Evolutionary conservation across 2,329 filamentous ascomycete genomes (phyloP), one percentile per base, ranked within the genome.

Genomic region (Aspergillus pseudoterreus): DNA sequence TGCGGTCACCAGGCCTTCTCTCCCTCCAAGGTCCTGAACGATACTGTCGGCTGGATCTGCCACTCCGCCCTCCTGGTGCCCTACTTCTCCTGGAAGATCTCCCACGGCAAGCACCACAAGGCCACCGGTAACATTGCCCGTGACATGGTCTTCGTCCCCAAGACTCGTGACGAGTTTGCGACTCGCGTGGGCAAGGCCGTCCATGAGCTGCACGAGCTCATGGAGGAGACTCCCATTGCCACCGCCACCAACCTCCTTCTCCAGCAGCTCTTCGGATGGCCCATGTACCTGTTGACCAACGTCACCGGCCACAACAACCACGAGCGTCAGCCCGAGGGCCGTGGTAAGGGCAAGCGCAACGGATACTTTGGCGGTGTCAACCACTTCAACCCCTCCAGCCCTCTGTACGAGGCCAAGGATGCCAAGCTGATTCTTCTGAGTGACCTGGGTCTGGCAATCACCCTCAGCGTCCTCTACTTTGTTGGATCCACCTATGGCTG

Each of bases 61-160:
- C 92, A 97, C 78, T 96, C 92, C 35, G 74, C 84, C 42, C 84
- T 96, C 36, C 80, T 96, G 51, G 92, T 99, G 45, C 94, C 94
- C 19, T 99, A 97, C 79, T 99, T 96, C 79, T 95, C 90, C 70
- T 99, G 94, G 94, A 95, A 99, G 79, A 92, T 97, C 75, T 96
- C 91, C 61, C 94, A 99, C 78, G 88, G 90, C 79, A 96, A 96
- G 84, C 94, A 99, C 80, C 94, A 99, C 88, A 97, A 97, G 83
- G 91, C 92, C 58, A 99, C 94, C 36, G 94, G 92, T 64, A 84
- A 99, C 81, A 86, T 99, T 77, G 91, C 95, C 76, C 90, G 92
- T 62, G 94, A 99, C 76, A 99, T 99, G 94, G 94, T 97, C 57
- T 97, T 96, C 71, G 81, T 97, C n/a, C 94, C 94, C 54, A 90